Base-by-base conservation (phyloP, 371 early-diverging fungal species). In the Enteropsectra breve region DNA sequence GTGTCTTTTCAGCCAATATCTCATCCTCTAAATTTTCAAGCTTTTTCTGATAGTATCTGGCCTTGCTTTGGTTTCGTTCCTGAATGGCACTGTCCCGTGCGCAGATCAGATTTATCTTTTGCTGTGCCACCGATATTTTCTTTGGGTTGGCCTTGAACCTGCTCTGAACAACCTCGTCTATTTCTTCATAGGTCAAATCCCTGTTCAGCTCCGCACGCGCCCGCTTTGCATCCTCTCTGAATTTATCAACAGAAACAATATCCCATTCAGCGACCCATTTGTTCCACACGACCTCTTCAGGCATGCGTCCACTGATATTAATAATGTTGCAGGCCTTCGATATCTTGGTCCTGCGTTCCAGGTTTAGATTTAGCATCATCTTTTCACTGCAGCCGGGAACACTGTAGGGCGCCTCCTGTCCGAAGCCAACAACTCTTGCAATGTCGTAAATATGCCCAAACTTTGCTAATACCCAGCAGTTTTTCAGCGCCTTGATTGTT, bases 1-100 rank as follows among this genome's bases (percentile, higher is more conserved):
- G 33, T 18, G 13, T 28, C 24, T 38, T 63, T 33, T 65, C 66
- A 3, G 18, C 15, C 37, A 1, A 55, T 55, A 54, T 56, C 26
- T 63, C 38, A 28, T 70, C 71, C 49, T 70, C 71, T 13, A 70
- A 52, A 38, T 74, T 54, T 32, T 73, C 68, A 11, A 78, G 52
- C 50, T 66, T 26, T 33, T 71, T 36, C 32, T 67, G 71, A 28
- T 57, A 66, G 4, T 58, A 33, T 36, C 67, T 57, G 2, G 69
- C 69, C 33, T 61, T 34, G 8, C 66, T 63, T 29, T 63, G 46
- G 18, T 67, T 59, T n/a, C 70, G 68, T 8, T 28, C 28, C n/a
- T 63, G 48, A 29, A 74, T 64, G 23, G 70, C 64, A 32, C 55
- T 65, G 52, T 76, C 61, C 65, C 70, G 48, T 46, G 56, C 53